These are phyloP conservation scores for Paraleonurus japonicus DNA, from an alignment of 257 asterid species.

Conservation along the genomic window DNA sequence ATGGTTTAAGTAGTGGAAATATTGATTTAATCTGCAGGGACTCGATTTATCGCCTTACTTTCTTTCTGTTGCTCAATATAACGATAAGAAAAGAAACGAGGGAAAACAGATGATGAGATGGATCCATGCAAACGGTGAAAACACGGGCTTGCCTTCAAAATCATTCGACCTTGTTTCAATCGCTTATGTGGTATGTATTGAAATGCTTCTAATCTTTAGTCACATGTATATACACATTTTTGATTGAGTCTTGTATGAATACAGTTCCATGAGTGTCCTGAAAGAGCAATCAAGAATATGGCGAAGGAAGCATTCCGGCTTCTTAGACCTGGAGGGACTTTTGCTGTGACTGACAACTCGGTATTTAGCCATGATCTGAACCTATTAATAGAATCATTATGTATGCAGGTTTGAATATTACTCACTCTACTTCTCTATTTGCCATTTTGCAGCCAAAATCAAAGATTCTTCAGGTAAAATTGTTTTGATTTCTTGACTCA, in stretches of 20 bases:
- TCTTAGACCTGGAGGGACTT: slow-evolving; percentile 91
- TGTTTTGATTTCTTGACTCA: neutral
- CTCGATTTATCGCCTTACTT: slow-evolving; percentile 90
- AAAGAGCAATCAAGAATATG: slow-evolving; percentile 74
- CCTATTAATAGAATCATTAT: neutral
- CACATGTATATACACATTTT: neutral
- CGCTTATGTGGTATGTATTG: slow-evolving; percentile 71
- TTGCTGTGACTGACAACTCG: slow-evolving; percentile 87
- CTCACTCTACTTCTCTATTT: slow-evolving; percentile 25
- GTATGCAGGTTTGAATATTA: slow-evolving; percentile 8
- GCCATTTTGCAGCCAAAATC: slow-evolving; percentile 80
- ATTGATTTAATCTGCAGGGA: slow-evolving; percentile 51
- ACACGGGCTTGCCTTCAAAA: slow-evolving; percentile 77
- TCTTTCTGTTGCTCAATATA: slow-evolving; percentile 80
- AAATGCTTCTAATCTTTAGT: neutral
- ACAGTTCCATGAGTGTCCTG: slow-evolving; percentile 96
- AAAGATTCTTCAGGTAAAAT: slow-evolving; percentile 84
- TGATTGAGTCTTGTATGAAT: neutral
- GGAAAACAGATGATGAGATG: slow-evolving; percentile 49
- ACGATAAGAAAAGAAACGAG: slow-evolving; percentile 51
- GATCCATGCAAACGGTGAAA: slow-evolving; percentile 91
- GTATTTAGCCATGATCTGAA: slow-evolving; percentile 33
- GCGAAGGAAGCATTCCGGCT: slow-evolving; percentile 71
- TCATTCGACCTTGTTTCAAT: slow-evolving; percentile 87
- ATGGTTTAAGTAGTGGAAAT: neutral